Conservation (phyloP, 1,139 yeast genomes). For the Casaregolazyma lundiana region DNA sequence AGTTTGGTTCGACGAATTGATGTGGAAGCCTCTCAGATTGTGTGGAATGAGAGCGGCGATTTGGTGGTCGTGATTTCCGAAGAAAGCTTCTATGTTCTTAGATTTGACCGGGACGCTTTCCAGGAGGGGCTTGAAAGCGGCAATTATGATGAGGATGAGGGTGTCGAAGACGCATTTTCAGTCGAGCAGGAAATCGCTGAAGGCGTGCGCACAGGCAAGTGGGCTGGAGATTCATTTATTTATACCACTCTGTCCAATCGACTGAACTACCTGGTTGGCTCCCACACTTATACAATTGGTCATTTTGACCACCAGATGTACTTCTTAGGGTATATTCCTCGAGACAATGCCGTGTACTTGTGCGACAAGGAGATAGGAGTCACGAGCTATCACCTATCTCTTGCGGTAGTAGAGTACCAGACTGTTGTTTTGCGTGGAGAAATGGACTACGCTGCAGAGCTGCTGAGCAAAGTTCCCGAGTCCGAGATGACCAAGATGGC, state of each 20-base stretch:
- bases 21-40: slow-evolving; percentile 63
- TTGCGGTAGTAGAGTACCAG: slow-evolving; percentile 88
- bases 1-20: slow-evolving; percentile 75
- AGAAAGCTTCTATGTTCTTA: slow-evolving; percentile 76
- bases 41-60: slow-evolving; percentile 95
- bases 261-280: slow-evolving; percentile 91
- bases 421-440: slow-evolving; percentile 95
- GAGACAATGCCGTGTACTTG: slow-evolving; percentile 84
- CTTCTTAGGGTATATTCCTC: slow-evolving; percentile 81
- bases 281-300: slow-evolving; percentile 84
- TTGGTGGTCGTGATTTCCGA: slow-evolving; percentile 72
- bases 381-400: slow-evolving; percentile 73
- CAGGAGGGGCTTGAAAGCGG: slow-evolving; percentile 58
- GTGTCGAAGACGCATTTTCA: slow-evolving; percentile 81
- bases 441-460: slow-evolving; percentile 63
- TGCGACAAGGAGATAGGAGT: slow-evolving; percentile 87
- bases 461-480: slow-evolving; percentile 60
- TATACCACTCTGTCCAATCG: slow-evolving; percentile 84
- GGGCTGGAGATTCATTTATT: slow-evolving; percentile 96
- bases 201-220: slow-evolving; percentile 78
- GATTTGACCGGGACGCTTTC: slow-evolving; percentile 64
- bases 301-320: slow-evolving; percentile 89
- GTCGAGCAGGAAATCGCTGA: slow-evolving; percentile 75
- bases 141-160: slow-evolving; percentile 68
- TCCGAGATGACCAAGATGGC: slow-evolving; percentile 77